A percentile compares a stretch with the other conserved stretches of the same genome.
Evolutionary conservation across 495 filamentous ascomycete species (phyloP).

Genomic region (Neurospora sp.): DNA sequence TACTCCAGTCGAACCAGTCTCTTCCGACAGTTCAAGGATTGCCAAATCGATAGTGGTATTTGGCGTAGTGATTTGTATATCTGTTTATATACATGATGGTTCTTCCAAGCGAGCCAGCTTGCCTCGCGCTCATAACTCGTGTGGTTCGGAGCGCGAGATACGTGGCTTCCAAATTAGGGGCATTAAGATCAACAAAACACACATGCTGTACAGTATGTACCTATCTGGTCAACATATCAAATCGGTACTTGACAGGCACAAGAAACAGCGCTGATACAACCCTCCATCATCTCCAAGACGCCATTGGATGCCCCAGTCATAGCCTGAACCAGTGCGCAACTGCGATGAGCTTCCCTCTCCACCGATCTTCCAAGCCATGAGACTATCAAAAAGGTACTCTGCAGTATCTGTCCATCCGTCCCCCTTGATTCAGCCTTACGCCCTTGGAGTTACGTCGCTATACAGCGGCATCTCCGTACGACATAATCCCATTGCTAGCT

Average conservation of each 20-base stretch:
- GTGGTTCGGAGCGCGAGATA: neutral
- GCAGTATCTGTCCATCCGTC: neutral
- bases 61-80: neutral
- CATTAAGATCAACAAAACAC: neutral
- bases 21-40: neutral
- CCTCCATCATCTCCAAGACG: neutral
- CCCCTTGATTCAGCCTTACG: conserved; percentile 8
- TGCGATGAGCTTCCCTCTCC: conserved; percentile 12
- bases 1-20: neutral
- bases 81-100: neutral
- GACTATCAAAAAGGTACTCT: neutral
- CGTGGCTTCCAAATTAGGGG: neutral
- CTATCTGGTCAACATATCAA: neutral
- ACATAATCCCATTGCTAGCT: neutral
- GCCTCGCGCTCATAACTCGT: neutral
- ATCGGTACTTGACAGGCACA: neutral
- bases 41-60: neutral
- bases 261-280: neutral
- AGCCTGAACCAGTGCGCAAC: conserved; percentile 13
- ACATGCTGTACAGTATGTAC: neutral
- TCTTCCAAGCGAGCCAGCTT: neutral
- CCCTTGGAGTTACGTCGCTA: neutral
- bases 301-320: conserved; percentile 9
- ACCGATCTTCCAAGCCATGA: conserved; percentile 1
- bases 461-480: neutral